Evolutionary conservation across 2,329 filamentous ascomycete genomes (phyloP).

Genomic region (Aspergillus pseudotamarii): DNA sequence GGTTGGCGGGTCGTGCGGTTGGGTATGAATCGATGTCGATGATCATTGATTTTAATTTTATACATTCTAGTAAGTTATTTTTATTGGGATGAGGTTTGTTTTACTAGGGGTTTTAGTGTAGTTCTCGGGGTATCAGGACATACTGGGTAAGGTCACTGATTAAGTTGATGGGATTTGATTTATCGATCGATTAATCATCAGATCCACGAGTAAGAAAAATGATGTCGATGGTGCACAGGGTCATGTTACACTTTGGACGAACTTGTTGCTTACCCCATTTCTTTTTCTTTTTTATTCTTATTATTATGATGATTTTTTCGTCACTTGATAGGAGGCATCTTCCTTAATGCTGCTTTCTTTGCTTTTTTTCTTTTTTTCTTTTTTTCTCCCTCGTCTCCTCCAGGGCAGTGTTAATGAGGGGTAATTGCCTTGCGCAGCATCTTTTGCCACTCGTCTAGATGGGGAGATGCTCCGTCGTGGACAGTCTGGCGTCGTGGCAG

Average conservation of each 20-base stretch:
- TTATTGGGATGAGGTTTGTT: background rate
- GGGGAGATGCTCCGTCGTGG: background rate
- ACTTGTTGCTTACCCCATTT: background rate
- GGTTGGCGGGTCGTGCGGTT: background rate
- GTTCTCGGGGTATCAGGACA: background rate
- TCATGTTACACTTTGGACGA: background rate
- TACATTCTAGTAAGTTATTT: background rate
- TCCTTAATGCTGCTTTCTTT: background rate
- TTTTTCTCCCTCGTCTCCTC: background rate
- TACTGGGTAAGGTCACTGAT: background rate
- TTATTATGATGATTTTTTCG: background rate
- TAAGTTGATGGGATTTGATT: background rate
- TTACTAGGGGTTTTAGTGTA: background rate
- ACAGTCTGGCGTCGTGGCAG: background rate
- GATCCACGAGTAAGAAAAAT: background rate
- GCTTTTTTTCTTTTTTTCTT: background rate
- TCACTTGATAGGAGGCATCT: background rate
- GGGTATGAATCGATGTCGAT: background rate
- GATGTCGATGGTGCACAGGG: background rate
- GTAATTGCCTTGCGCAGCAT: background rate
- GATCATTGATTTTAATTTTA: background rate
- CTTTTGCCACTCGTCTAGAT: background rate
- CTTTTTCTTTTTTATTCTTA: background rate
- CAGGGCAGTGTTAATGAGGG: background rate
- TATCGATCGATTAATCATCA: background rate